phyloP scores from a whole-genome alignment of 371 early-diverging fungal genomes.

The Rhizopus arrhizus region DNA sequence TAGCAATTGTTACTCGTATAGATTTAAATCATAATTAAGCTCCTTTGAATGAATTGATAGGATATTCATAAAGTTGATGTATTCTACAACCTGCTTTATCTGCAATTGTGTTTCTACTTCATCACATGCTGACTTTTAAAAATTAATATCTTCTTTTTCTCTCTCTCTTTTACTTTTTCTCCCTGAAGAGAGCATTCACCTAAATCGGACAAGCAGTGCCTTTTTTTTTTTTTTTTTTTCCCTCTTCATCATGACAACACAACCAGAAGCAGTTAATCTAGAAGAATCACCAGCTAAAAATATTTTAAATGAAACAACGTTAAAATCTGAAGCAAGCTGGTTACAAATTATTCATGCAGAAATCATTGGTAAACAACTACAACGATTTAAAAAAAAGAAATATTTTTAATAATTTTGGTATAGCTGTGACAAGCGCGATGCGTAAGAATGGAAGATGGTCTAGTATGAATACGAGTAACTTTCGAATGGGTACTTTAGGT shows the following conservation, averaged over 20 bases:
- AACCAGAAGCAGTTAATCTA: not conserved
- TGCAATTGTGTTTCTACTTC: no score
- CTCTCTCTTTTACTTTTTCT: no score
- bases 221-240: no score
- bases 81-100: no score
- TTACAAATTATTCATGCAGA: constrained; percentile 79
- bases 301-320: not conserved
- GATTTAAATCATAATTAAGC: no score
- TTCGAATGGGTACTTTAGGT: constrained; percentile 67
- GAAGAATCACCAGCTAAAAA: not conserved
- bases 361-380: constrained; percentile 56
- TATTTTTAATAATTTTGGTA: not conserved
- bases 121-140: no score
- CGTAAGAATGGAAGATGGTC: constrained; percentile 87
- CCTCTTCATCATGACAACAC: not conserved
- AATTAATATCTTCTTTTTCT: no score
- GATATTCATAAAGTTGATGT: no score
- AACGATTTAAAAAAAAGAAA: not conserved
- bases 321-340: constrained; percentile 69
- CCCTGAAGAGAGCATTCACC: no score
- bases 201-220: no score
- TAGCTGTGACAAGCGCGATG: constrained; percentile 78
- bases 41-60: no score
- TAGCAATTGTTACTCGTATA: no score
- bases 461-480: constrained; percentile 62